A percentile compares a stretch with the other conserved stretches of the same genome.
These are phyloP conservation scores for Podaxis sp. DNA, from an alignment of 768 basidiomycete species.

Conservation along the genomic window DNA sequence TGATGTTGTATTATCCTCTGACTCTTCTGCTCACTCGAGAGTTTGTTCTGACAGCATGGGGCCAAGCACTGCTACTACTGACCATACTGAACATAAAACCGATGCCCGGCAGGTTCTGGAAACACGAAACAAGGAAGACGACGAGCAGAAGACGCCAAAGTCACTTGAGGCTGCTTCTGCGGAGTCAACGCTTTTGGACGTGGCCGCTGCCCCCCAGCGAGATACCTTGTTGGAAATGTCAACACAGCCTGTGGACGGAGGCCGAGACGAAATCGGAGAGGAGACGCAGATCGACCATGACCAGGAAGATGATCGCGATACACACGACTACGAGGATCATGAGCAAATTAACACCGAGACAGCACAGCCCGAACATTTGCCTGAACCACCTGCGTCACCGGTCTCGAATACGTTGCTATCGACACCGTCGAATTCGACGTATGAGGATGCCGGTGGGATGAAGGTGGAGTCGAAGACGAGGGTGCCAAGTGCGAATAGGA, in stretches of 20 bases:
- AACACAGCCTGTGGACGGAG: not conserved
- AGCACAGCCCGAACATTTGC: constrained; percentile 44
- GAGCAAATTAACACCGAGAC: constrained; percentile 19
- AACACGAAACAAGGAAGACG: not conserved
- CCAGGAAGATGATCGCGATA: constrained; percentile 7
- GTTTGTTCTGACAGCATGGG: constrained; percentile 41
- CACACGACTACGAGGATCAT: constrained; percentile 10
- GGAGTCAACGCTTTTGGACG: constrained; percentile 49
- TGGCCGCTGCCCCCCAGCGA: constrained; percentile 36
- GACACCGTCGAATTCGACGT: constrained; percentile 41
- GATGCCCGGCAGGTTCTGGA: constrained; percentile 38
- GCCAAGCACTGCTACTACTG: constrained; percentile 37
- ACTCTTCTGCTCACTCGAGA: constrained; percentile 36
- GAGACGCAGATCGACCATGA: constrained; percentile 18
- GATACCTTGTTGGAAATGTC: constrained; percentile 6
- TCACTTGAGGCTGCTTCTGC: constrained; percentile 46
- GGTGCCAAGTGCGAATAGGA: constrained; percentile 72
- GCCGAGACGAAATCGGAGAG: not conserved
- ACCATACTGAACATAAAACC: constrained; percentile 41
- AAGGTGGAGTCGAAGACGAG: constrained; percentile 35
- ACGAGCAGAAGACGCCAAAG: constrained; percentile 21
- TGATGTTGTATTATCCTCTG: constrained; percentile 38
- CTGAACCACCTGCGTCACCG: constrained; percentile 61
- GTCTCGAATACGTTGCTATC: constrained; percentile 48
- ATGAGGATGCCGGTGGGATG: constrained; percentile 46